Evolutionary conservation across 768 basidiomycete genomes (phyloP), one percentile per base, ranked within the genome.

Genomic region (Tricholoma sp.): DNA sequence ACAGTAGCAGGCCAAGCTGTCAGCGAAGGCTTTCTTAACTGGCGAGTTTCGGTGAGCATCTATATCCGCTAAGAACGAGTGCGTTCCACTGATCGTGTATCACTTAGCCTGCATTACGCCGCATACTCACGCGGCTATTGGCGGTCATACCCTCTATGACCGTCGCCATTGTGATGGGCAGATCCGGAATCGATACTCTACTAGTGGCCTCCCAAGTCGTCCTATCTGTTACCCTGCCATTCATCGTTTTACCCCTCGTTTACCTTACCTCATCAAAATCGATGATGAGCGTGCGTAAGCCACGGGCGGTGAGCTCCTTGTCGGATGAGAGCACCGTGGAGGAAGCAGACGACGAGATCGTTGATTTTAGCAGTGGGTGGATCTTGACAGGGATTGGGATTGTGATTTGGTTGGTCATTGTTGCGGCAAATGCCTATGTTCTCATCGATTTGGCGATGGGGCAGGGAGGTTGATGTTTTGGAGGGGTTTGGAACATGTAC

Each of bases 1-100:
- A 97, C 93, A 0, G 80, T 96, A 11, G 88, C 91, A 0, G 94
- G 94, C 0, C 94, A 97, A 70, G 87, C 91, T 18, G 87, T 98
- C 37, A 86, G 85, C 0, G 94, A 97, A 70, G 94, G 94, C 0
- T 94, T 94, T 70, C 77, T 96, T 53, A 83, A 82, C 52, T 96
- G 93, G 93, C 80, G 83, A 47, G 81, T 92, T 34, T 89, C 90
- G 60, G 88, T 89, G 65, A 58, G 75, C 65, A 32, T 47, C 65
- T 29, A 20, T 11, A 39, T 45, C 60, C 34, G n/a, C 47, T 13
- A 28, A 66, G 8, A 55, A 32, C 42, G 24, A 44, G n/a, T 28
- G 28, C 49, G 39, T 31, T 49, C 13, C 47, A 49, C 47, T 32
- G n/a, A 49, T 49, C 15, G 9, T 52, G 12, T 9, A 45, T 20